A percentile compares a stretch with the other conserved stretches of the same genome.
These are phyloP conservation scores for Endocalyx cinctus DNA, from an alignment of 2,329 filamentous ascomycete species.

Conservation along the genomic window DNA sequence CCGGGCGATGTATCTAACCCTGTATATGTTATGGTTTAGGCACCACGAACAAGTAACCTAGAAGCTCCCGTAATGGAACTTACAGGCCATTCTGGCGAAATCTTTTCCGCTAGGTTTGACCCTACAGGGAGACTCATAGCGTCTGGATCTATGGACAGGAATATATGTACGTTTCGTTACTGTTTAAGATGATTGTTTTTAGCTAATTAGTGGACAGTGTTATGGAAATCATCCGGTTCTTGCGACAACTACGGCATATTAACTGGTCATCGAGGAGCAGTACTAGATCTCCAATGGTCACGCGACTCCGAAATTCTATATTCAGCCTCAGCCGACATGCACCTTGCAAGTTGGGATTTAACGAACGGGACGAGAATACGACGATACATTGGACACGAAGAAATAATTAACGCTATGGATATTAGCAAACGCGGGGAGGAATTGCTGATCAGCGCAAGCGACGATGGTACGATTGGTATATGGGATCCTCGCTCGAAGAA, in stretches of 20 bases:
- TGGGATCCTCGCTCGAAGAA: conserved; percentile 94
- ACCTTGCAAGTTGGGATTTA: conserved; percentile 90
- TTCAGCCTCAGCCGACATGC: conserved; percentile 89
- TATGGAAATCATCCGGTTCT: conserved; percentile 89
- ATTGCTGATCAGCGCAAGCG: conserved; percentile 82
- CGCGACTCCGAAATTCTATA: conserved; percentile 88
- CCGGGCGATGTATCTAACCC: conserved; percentile 3
- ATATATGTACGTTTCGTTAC: conserved; percentile 60
- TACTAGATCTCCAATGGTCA: conserved; percentile 94
- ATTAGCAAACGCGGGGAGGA: conserved; percentile 88
- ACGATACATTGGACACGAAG: conserved; percentile 87
- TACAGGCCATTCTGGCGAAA: conserved; percentile 74
- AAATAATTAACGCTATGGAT: conserved; percentile 90
- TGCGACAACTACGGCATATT: conserved; percentile 93
- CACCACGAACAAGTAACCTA: conserved; percentile 73
- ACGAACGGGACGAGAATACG: conserved; percentile 90
- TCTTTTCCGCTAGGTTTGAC: conserved; percentile 89
- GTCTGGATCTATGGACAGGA: conserved; percentile 91
- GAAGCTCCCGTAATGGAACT: conserved; percentile 94
- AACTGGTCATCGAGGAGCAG: conserved; percentile 82
- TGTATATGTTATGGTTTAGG: conserved; percentile 43
- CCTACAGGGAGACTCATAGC: conserved; percentile 84
- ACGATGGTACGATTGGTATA: conserved; percentile 89
- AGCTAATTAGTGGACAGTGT: conserved; percentile 50
- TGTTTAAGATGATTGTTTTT: background rate